phyloP scores from a whole-genome alignment of 2,329 filamentous ascomycete species.

The Cordyceps militaris region DNA sequence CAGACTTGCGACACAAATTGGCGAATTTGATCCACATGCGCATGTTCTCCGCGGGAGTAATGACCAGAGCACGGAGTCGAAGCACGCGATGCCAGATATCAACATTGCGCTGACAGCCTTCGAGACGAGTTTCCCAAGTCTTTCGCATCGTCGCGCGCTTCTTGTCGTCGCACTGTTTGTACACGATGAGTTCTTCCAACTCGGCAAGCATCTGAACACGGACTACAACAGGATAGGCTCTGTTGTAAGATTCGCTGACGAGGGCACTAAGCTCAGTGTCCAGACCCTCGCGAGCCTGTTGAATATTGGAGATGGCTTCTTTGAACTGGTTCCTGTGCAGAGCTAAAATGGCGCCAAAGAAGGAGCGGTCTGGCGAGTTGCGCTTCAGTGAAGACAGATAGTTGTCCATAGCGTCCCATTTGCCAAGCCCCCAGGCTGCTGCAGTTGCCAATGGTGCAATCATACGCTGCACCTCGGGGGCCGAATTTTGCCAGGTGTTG shows the following conservation, averaged over 20 bases:
- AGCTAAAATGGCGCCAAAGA: constrained; percentile 93
- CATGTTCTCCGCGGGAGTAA: constrained; percentile 86
- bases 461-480: constrained; percentile 75
- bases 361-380: constrained; percentile 86
- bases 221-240: constrained; percentile 96
- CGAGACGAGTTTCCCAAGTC: constrained; percentile 92
- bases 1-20: constrained; percentile 94
- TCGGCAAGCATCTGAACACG: constrained; percentile 98
- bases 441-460: constrained; percentile 93
- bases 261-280: constrained; percentile 94
- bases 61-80: constrained; percentile 85
- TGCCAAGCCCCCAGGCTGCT: constrained; percentile 90
- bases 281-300: constrained; percentile 84
- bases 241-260: constrained; percentile 96
- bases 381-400: constrained; percentile 95
- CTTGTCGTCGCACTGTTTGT: constrained; percentile 87
- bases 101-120: constrained; percentile 92
- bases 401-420: constrained; percentile 98
- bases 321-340: constrained; percentile 95
- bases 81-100: constrained; percentile 99
- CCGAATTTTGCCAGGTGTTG: constrained; percentile 88
- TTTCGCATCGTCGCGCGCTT: constrained; percentile 86
- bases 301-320: constrained; percentile 81
- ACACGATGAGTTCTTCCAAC: constrained; percentile 93
- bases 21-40: constrained; percentile 99